These are phyloP conservation scores for Microdochium bolleyi DNA, from an alignment of 2,329 filamentous ascomycete species.

Conservation along the genomic window DNA sequence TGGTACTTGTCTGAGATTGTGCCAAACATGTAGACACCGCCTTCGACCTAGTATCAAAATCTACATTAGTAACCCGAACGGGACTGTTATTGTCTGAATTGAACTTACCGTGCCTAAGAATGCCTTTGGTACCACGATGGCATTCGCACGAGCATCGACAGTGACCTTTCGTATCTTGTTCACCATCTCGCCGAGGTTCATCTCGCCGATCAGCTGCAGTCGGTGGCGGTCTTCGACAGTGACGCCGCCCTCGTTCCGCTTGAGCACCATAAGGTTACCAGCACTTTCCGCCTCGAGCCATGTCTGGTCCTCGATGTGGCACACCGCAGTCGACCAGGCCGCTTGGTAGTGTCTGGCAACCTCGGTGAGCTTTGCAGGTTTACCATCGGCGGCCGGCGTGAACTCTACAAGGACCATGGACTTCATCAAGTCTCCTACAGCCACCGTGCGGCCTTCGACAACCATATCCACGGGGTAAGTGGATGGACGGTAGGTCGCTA, in stretches of 20 bases:
- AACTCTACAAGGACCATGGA: slow-evolving; percentile 75
- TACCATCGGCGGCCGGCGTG: slow-evolving; percentile 44
- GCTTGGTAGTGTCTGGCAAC: slow-evolving; percentile 74
- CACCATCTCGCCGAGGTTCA: slow-evolving; percentile 86
- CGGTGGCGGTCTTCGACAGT: slow-evolving; percentile 65
- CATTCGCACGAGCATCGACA: slow-evolving; percentile 54
- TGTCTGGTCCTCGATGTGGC: slow-evolving; percentile 61
- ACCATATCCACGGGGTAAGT: slow-evolving; percentile 79
- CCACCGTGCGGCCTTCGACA: slow-evolving; percentile 67
- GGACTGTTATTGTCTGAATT: neutral
- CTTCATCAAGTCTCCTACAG: slow-evolving; percentile 90
- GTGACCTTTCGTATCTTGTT: slow-evolving; percentile 76
- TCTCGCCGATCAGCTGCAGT: slow-evolving; percentile 69
- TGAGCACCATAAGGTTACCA: slow-evolving; percentile 79
- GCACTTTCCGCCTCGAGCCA: slow-evolving; percentile 83
- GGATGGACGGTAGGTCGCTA: slow-evolving; percentile 71
- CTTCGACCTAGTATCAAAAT: slow-evolving; percentile 60
- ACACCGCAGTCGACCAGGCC: slow-evolving; percentile 73
- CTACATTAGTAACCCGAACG: slow-evolving; percentile 9
- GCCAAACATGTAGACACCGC: slow-evolving; percentile 83
- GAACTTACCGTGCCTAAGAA: slow-evolving; percentile 77
- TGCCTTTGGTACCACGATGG: slow-evolving; percentile 69
- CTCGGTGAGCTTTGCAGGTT: slow-evolving; percentile 60
- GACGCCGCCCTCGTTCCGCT: slow-evolving; percentile 63
- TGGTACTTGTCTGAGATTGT: slow-evolving; percentile 65